Evolutionary conservation across 208 protist genomes (phyloP).

Genomic region (Leishmania mexicana): DNA sequence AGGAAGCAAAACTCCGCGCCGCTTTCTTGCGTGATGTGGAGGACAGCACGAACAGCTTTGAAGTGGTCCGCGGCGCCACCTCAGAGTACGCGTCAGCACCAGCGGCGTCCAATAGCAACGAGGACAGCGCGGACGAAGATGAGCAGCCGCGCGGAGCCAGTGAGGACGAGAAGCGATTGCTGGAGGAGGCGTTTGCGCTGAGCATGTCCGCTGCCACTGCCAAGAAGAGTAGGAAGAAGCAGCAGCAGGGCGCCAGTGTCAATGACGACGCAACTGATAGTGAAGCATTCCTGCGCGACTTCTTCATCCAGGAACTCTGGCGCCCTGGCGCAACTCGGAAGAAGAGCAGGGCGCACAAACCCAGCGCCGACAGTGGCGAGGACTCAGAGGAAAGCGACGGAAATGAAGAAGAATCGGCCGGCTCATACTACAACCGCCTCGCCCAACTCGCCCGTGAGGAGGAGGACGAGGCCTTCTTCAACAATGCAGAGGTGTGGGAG

Average conservation of each 20-base stretch:
- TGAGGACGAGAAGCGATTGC: slow-evolving; percentile 27
- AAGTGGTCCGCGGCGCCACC: slow-evolving; percentile 26
- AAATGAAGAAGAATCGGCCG: slow-evolving; percentile 31
- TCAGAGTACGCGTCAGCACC: not conserved
- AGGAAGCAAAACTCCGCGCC: slow-evolving; percentile 63
- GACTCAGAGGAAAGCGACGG: slow-evolving; percentile 3
- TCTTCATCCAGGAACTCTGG: slow-evolving; percentile 82
- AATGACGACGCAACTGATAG: slow-evolving; percentile 16
- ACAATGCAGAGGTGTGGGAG: slow-evolving; percentile 85
- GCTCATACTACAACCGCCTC: slow-evolving; percentile 48
- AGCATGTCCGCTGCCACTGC: slow-evolving; percentile 1
- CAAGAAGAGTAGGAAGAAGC: slow-evolving; percentile 1
- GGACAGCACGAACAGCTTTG: slow-evolving; percentile 57
- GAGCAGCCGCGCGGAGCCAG: slow-evolving; percentile 2
- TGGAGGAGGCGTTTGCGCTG: slow-evolving; percentile 33
- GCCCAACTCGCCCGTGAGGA: slow-evolving; percentile 77
- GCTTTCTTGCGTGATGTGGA: slow-evolving; percentile 72
- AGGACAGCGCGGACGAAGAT: slow-evolving; percentile 18
- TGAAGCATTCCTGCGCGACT: slow-evolving; percentile 69
- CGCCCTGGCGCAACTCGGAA: slow-evolving; percentile 23
- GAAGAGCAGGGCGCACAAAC: slow-evolving; percentile 7
- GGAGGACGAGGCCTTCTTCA: slow-evolving; percentile 85
- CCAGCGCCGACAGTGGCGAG: not conserved
- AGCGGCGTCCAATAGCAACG: slow-evolving; percentile 1
- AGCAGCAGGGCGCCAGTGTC: not conserved